phyloP scores from a whole-genome alignment of 2,329 filamentous ascomycete genomes.

The Ophiosphaerella herpotricha region DNA sequence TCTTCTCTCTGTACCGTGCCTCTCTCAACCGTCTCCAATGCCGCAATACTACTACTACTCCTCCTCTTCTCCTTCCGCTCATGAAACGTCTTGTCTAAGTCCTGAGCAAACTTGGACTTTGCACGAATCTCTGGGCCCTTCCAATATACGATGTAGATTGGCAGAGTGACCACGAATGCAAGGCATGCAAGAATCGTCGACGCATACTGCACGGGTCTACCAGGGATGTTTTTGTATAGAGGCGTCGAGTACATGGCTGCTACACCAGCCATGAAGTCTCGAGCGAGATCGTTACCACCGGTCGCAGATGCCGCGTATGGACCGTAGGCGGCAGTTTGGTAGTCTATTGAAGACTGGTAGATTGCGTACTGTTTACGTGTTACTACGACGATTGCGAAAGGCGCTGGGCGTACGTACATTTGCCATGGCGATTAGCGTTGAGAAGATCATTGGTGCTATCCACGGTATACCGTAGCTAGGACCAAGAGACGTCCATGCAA shows the following conservation, averaged over 20 bases:
- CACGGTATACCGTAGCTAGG: constrained; percentile 63
- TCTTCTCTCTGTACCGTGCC: constrained; percentile 9
- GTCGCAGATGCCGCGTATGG: constrained; percentile 75
- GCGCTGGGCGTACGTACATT: constrained; percentile 50
- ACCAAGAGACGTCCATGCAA: constrained; percentile 69
- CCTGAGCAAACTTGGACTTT: constrained; percentile 58
- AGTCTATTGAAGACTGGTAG: constrained; percentile 78
- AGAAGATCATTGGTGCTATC: constrained; percentile 70
- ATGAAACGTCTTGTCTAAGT: constrained; percentile 40
- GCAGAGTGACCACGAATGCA: constrained; percentile 54
- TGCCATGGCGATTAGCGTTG: constrained; percentile 69
- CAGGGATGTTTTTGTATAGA: constrained; percentile 37
- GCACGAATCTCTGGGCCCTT: constrained; percentile 59
- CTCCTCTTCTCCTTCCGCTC: constrained; percentile 33
- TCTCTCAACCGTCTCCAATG: constrained; percentile 8
- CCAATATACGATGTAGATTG: constrained; percentile 62
- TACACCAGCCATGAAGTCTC: constrained; percentile 74
- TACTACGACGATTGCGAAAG: not conserved
- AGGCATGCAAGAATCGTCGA: constrained; percentile 59
- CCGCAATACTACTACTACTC: constrained; percentile 30
- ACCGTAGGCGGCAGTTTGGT: constrained; percentile 75
- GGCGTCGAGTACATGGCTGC: constrained; percentile 70
- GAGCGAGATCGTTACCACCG: constrained; percentile 74
- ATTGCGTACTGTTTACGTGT: constrained; percentile 58
- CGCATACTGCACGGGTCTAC: constrained; percentile 56